Evolutionary conservation across 805 yeast species (phyloP).

Genomic region (Candida dajiaensis): DNA sequence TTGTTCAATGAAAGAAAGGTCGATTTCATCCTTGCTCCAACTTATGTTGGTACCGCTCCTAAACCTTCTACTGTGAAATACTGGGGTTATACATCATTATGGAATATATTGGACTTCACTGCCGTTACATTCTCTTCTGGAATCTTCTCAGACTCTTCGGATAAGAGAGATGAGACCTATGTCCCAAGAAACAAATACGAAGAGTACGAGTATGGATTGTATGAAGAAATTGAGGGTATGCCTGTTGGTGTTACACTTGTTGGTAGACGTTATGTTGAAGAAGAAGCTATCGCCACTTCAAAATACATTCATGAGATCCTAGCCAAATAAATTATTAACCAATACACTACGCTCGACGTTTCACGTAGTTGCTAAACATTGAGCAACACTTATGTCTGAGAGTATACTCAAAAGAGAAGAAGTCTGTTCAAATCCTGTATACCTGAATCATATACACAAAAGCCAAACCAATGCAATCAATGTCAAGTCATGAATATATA

Average conservation of each 20-base stretch:
- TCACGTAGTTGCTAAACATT: no score
- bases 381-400: no score
- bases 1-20: conserved; percentile 48
- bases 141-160: conserved; percentile 35
- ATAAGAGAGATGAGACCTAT: conserved; percentile 34
- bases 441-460: background rate
- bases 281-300: conserved; percentile 40
- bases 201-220: conserved; percentile 19
- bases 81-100: conserved; percentile 78
- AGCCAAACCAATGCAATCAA: background rate
- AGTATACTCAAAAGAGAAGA: background rate
- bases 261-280: conserved; percentile 47
- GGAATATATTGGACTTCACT: conserved; percentile 69
- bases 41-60: conserved; percentile 69
- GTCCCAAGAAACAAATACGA: conserved; percentile 19
- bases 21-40: conserved; percentile 64
- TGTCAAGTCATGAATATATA: background rate
- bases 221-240: conserved; percentile 45
- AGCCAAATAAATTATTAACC: background rate
- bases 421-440: no score
- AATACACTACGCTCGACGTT: no score
- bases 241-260: conserved; percentile 46
- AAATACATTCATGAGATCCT: conserved; percentile 16
- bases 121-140: conserved; percentile 57
- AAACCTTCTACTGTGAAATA: conserved; percentile 54